Conservation (phyloP, 371 early-diverging fungal species). For the Mucor racemosus region DNA sequence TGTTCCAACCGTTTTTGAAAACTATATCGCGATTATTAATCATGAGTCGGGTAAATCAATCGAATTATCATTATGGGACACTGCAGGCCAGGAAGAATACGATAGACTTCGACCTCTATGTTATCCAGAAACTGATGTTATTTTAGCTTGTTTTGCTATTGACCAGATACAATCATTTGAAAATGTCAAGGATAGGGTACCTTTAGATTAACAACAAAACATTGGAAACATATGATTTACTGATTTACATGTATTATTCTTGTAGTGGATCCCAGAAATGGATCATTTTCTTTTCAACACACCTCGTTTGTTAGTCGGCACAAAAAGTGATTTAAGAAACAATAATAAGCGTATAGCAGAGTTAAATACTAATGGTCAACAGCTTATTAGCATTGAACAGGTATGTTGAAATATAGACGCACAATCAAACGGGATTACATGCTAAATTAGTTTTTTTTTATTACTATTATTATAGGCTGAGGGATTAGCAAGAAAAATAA, state of each 20-base stretch:
- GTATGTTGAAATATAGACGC: neutral
- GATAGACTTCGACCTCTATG: constrained; percentile 53
- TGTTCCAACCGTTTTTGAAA: constrained; percentile 79
- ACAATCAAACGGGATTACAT: neutral
- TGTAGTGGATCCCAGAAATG: constrained; percentile 32
- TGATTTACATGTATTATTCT: neutral
- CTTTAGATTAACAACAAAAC: neutral
- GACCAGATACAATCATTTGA: constrained; percentile 49
- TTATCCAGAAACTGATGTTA: constrained; percentile 54
- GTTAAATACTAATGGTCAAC: constrained; percentile 21
- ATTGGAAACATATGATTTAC: neutral
- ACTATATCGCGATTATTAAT: constrained; percentile 75
- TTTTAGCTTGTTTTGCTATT: constrained; percentile 54
- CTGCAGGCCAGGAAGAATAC: constrained; percentile 74
- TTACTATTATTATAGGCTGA: constrained; percentile 14
- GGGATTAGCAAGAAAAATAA: constrained; percentile 20
- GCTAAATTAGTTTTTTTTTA: neutral
- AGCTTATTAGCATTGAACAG: constrained; percentile 23
- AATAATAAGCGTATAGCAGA: constrained; percentile 15
- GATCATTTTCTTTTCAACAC: constrained; percentile 29
- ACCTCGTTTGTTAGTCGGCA: constrained; percentile 30
- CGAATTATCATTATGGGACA: constrained; percentile 87
- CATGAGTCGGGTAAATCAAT: constrained; percentile 76
- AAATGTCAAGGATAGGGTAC: constrained; percentile 40
- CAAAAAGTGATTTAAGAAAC: constrained; percentile 25